Conservation (phyloP, 2,329 filamentous ascomycete genomes). For the Sporothrix brasiliensis region DNA sequence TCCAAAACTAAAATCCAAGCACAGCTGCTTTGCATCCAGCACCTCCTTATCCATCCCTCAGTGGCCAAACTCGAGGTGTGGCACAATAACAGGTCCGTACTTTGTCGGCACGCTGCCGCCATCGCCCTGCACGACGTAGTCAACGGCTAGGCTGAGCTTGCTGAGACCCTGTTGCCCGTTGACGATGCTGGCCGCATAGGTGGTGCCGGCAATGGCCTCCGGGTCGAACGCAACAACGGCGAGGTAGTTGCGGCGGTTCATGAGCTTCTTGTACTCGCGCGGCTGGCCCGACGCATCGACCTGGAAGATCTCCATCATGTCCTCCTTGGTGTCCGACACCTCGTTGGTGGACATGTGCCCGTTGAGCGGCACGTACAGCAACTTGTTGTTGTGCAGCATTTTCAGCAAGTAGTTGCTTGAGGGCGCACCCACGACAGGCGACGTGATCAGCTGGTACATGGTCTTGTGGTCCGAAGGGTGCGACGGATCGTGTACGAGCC, state of each 20-base stretch:
- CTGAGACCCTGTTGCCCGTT: constrained; percentile 50
- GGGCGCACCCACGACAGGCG: constrained; percentile 87
- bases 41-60: constrained; percentile 41
- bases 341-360: constrained; percentile 74
- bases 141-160: constrained; percentile 84
- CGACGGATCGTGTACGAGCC: constrained; percentile 88
- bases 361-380: constrained; percentile 87
- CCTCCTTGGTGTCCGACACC: constrained; percentile 91
- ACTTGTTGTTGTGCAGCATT: constrained; percentile 92
- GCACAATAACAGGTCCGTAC: constrained; percentile 95
- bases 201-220: constrained; percentile 60
- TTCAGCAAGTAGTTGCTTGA: constrained; percentile 85
- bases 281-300: constrained; percentile 83
- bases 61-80: constrained; percentile 75
- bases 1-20: not conserved
- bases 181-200: constrained; percentile 41
- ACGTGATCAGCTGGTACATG: constrained; percentile 95
- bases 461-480: constrained; percentile 95
- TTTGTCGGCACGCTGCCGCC: constrained; percentile 73
- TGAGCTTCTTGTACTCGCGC: constrained; percentile 85
- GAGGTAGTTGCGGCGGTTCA: constrained; percentile 90
- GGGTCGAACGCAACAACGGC: constrained; percentile 94
- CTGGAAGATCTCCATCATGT: constrained; percentile 99
- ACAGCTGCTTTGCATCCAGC: not conserved
- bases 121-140: constrained; percentile 96